phyloP scores from a whole-genome alignment of 2,329 filamentous ascomycete genomes.

The Aschersonia sp. region DNA sequence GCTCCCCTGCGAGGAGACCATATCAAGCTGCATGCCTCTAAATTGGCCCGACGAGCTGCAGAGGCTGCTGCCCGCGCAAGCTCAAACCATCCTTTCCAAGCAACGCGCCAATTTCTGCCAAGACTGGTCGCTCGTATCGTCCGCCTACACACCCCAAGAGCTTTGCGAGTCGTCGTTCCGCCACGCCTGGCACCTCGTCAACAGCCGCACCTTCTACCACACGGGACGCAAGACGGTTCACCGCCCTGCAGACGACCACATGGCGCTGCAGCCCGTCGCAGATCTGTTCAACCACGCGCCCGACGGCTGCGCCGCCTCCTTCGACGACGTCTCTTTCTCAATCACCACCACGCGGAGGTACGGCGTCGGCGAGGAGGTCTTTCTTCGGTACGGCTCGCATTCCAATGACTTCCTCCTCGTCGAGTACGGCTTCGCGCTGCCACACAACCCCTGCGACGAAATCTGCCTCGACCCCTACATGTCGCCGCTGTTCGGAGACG shows the following conservation, averaged over 20 bases:
- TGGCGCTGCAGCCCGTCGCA: slow-evolving; percentile 57
- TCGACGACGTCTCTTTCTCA: slow-evolving; percentile 35
- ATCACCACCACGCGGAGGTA: slow-evolving; percentile 38
- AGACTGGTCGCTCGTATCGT: slow-evolving; percentile 23
- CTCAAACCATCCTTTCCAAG: slow-evolving; percentile 29
- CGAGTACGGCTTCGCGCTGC: slow-evolving; percentile 45
- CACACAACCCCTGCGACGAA: slow-evolving; percentile 35
- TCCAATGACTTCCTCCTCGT: slow-evolving; percentile 56
- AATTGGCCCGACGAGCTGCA: slow-evolving; percentile 30
- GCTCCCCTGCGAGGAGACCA: slow-evolving; percentile 49
- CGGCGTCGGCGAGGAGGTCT: slow-evolving; percentile 45
- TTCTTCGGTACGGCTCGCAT: slow-evolving; percentile 55
- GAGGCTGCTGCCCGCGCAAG: slow-evolving; percentile 26
- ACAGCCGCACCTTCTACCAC: slow-evolving; percentile 50
- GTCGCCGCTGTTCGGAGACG: slow-evolving; percentile 19
- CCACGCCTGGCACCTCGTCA: slow-evolving; percentile 45
- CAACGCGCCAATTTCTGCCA: slow-evolving; percentile 32
- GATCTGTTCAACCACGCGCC: slow-evolving; percentile 54
- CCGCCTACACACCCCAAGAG: slow-evolving; percentile 9
- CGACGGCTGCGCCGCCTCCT: slow-evolving; percentile 36
- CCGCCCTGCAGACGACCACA: slow-evolving; percentile 37
- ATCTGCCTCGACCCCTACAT: slow-evolving; percentile 31
- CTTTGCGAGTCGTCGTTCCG: slow-evolving; percentile 25
- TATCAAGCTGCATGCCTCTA: slow-evolving; percentile 32
- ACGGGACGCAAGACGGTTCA: slow-evolving; percentile 27